Base-by-base conservation (phyloP, 805 yeast genomes). In the Suhomyces pyralidae region DNA sequence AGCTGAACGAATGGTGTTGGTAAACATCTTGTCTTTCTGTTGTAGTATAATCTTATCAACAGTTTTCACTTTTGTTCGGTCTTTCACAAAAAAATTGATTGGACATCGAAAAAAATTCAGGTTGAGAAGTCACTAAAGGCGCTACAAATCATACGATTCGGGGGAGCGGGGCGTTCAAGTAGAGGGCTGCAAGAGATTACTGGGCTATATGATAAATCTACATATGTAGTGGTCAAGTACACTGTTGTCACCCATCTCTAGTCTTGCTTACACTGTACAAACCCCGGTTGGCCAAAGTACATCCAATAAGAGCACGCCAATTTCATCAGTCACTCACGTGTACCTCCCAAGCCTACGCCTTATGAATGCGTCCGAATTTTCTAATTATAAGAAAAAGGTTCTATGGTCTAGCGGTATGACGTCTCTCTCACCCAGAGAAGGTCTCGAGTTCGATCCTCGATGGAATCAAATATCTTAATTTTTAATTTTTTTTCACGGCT, bases 1-100 rank as follows among this genome's bases (percentile, higher is more conserved):
- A 57, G 74, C 71, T 53, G 76, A 67, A 71, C 80, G 79, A 62
- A 74, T 58, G 51, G 74, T 58, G 38, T 76, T 61, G 53, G 77
- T 59, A 55, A 74, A 59, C 79, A 74, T 75, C 32, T 19, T 40
- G 49, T 42, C 30, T 24, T 22, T 42, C 45, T 42, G n/a, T 6
- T 42, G 17, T 24, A 17, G 30, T 30, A 9, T 9, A 45, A 46
- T 38, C 48, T 49, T 48, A 42, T 22, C 49, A 49, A 49, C 52
- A 17, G 22, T 44, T 44, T 25, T 17, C 20, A 46, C 40, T 46
- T 46, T 17, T 46, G 49, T 34, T 30, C 22, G 49, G 34, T 46
- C 34, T 46, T 46, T 46, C 49, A 46, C 49, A 22, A 34, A 25
- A 28, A 17, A 32, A 46, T 30, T 46, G 49, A 46, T 46, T 46